Conservation (phyloP, 1,284 basidiomycete species). For the Moesziomyces antarcticus region DNA sequence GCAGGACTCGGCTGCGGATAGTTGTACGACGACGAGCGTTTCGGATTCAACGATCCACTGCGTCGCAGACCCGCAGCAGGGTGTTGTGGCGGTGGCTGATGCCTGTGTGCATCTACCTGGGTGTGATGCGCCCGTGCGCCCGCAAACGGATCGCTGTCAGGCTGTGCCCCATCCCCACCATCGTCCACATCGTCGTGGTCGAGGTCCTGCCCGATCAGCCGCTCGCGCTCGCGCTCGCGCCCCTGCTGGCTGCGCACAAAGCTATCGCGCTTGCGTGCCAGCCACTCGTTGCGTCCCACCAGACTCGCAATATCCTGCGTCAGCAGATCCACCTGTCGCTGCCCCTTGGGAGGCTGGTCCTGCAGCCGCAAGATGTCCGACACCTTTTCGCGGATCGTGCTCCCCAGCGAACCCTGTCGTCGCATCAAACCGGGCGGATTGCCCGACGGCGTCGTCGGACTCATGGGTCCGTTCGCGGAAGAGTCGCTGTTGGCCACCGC, state of each 20-base stretch:
- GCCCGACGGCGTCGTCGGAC: conserved; percentile 21
- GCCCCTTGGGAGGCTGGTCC: conserved; percentile 46
- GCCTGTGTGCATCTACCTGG: conserved; percentile 22
- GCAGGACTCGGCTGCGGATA: conserved; percentile 6
- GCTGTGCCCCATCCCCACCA: conserved; percentile 32
- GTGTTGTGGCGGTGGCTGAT: conserved; percentile 41
- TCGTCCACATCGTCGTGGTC: conserved; percentile 12
- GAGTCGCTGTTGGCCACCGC: conserved; percentile 9
- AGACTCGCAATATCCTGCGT: conserved; percentile 48
- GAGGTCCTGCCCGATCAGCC: conserved; percentile 11
- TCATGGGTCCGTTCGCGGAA: conserved; percentile 21
- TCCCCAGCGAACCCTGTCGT: conserved; percentile 32
- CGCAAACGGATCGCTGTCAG: conserved; percentile 27
- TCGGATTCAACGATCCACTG: conserved; percentile 31
- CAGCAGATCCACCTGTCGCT: conserved; percentile 47
- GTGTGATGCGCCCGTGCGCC: conserved; percentile 1
- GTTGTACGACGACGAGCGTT: conserved; percentile 25
- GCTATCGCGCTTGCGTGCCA: conserved; percentile 35
- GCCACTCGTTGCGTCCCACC: conserved; percentile 56
- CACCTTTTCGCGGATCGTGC: conserved; percentile 46
- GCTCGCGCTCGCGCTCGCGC: conserved; percentile 12
- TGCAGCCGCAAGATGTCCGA: conserved; percentile 47
- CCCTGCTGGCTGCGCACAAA: conserved; percentile 22
- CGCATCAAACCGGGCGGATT: conserved; percentile 29
- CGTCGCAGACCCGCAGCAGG: conserved; percentile 13